Base-by-base conservation (phyloP, 1,284 basidiomycete species). In the Neonothopanus nambi region DNA sequence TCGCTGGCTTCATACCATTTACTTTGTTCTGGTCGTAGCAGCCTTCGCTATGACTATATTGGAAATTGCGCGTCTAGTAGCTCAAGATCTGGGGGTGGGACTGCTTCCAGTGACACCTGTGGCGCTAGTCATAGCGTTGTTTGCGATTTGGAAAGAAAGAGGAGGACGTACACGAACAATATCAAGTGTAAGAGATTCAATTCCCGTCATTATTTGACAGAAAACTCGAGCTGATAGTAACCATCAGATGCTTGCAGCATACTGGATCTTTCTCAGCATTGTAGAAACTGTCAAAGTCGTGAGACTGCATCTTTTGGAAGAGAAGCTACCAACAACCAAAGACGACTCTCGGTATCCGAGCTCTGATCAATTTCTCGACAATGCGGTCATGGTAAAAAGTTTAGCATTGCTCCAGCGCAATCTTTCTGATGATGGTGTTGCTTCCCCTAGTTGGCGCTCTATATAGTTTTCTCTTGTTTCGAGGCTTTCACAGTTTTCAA, bases 351-450 rank as follows among this genome's bases (percentile, higher is more conserved):
- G 53, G 28, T 66, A 66, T 49, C 65, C 62, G 2, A 60, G 52
- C 41, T 61, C 61, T 8, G 66, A 66, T 51, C 57, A 61, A 57
- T 51, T 66, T 21, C 45, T 64, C 3, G 64, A 66, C 51, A 64
- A 67, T 39, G 60, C 49, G 21, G 62, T 65, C 33, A 65, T 66
- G 61, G 66, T 65, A 43, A 9, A 45, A 9, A 18, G 15, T 15
- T 24, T n/a, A n/a, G n/a, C n/a, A n/a, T n/a, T n/a, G n/a, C n/a
- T n/a, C n/a, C n/a, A n/a, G n/a, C n/a, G n/a, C n/a, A n/a, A n/a
- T n/a, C n/a, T n/a, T n/a, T 43, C 5, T 20, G 5, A 2, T 43
- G 21, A n/a, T 43, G 23, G 21, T 43, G 38, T n/a, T n/a, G 5
- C n/a, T n/a, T n/a, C n/a, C 26, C 20, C 5, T 11, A 42, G 41